These are phyloP conservation scores for Ceratobasidium sp. DNA, from an alignment of 1,284 basidiomycete genomes.

Conservation along the genomic window DNA sequence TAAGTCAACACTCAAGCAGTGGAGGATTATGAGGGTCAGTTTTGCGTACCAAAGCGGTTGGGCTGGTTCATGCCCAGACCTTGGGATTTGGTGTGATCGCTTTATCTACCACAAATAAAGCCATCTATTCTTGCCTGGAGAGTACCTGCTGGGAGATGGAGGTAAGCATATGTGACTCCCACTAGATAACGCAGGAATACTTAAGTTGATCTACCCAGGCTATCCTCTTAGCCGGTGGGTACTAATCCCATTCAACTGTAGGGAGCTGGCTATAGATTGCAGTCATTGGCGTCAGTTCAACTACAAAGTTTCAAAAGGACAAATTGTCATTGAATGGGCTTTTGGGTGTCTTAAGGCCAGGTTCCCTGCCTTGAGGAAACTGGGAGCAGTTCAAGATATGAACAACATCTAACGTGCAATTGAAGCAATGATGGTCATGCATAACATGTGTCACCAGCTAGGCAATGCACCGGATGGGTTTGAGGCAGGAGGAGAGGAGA, in stretches of 20 bases:
- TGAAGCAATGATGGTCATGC: conserved; percentile 14
- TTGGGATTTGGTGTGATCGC: not conserved
- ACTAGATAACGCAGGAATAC: not conserved
- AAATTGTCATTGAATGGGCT: not conserved
- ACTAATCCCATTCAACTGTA: not conserved
- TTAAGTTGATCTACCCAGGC: not conserved
- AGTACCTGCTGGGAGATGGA: not conserved
- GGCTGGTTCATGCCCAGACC: conserved; percentile 2
- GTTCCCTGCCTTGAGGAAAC: not conserved
- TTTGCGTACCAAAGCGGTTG: conserved; percentile 5
- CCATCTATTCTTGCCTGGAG: not conserved
- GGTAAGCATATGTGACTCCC: not conserved
- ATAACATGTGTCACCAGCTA: conserved; percentile 28
- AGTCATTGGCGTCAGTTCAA: not conserved
- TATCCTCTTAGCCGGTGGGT: conserved; percentile 8
- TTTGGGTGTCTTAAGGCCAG: conserved; percentile 11
- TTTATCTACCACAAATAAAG: not conserved
- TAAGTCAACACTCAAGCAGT: conserved; percentile 7
- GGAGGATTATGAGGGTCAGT: conserved; percentile 4
- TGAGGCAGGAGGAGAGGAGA: too few relatives aligned
- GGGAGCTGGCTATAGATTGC: not conserved
- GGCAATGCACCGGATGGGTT: not conserved
- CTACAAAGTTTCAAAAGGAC: not conserved
- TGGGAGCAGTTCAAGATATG: not conserved
- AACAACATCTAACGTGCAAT: not conserved